These are phyloP conservation scores for Rhodotorula paludigena DNA, from an alignment of 768 basidiomycete genomes.

Conservation along the genomic window DNA sequence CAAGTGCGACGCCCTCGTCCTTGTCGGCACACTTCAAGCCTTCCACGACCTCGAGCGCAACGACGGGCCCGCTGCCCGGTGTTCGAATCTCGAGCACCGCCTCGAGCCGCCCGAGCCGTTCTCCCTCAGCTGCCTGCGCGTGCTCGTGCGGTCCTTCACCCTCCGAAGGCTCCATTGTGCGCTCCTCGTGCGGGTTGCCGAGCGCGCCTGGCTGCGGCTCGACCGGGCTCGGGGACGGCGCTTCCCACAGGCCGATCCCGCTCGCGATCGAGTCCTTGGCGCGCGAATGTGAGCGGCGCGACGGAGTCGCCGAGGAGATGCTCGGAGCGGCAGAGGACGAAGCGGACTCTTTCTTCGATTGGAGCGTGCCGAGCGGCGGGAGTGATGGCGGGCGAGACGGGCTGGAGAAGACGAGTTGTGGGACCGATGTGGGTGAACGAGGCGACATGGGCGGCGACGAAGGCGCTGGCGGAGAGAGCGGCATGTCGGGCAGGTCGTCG, in stretches of 20 bases:
- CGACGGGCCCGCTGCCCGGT: conserved; percentile 13
- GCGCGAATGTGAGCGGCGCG: not conserved
- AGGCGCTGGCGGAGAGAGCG: not conserved
- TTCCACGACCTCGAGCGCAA: not conserved
- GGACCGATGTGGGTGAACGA: not conserved
- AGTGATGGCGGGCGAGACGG: not conserved
- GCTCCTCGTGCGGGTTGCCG: no score
- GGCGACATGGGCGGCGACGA: not conserved
- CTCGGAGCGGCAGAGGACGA: not conserved
- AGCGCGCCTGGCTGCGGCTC: not conserved
- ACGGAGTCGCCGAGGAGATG: not conserved
- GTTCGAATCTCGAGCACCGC: not conserved
- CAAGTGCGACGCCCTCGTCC: conserved; percentile 5
- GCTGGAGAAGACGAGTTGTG: not conserved
- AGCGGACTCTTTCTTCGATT: not conserved
- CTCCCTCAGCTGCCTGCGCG: not conserved
- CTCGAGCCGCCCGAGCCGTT: not conserved
- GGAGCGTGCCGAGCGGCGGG: not conserved
- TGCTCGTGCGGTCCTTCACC: no score
- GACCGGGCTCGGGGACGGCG: not conserved
- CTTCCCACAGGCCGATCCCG: conserved; percentile 38
- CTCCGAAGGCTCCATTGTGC: not conserved
- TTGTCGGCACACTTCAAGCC: not conserved
- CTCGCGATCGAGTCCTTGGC: conserved; percentile 29
- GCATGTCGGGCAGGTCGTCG: not conserved